phyloP scores from a whole-genome alignment of 495 filamentous ascomycete species.

The Hyaloscypha bicolor region DNA sequence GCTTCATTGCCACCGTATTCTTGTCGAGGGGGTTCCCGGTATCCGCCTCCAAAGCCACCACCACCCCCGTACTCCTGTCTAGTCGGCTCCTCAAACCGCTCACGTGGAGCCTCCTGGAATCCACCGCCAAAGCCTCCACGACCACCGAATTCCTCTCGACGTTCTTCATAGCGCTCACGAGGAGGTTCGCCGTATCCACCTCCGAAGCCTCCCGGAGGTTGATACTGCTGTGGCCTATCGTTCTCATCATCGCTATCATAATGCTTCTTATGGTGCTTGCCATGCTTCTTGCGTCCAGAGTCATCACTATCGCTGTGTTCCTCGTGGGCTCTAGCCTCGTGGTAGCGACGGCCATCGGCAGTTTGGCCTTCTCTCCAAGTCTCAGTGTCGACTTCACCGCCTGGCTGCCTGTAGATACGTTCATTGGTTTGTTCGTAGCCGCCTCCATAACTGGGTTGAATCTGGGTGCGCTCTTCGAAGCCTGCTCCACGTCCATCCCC shows the following conservation, averaged over 20 bases:
- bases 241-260: background rate
- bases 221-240: background rate
- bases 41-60: constrained; percentile 21
- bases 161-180: background rate
- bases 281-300: constrained; percentile 21
- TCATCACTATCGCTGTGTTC: constrained; percentile 17
- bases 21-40: constrained; percentile 1
- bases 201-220: background rate
- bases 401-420: constrained; percentile 20
- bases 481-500: constrained; percentile 13
- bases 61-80: constrained; percentile 13
- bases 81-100: constrained; percentile 5
- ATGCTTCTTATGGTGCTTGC: constrained; percentile 20
- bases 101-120: constrained; percentile 1
- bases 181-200: background rate
- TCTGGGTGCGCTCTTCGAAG: constrained; percentile 23
- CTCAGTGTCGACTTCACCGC: constrained; percentile 23
- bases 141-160: constrained; percentile 1
- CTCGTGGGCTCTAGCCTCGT: constrained; percentile 13
- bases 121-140: constrained; percentile 15
- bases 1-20: constrained; percentile 15
- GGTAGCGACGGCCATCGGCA: constrained; percentile 20
- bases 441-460: constrained; percentile 24
- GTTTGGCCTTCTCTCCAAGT: constrained; percentile 25
- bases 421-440: constrained; percentile 32